phyloP scores from a whole-genome alignment of 352 stramenopile genomes.

The Pythium monospermum region DNA sequence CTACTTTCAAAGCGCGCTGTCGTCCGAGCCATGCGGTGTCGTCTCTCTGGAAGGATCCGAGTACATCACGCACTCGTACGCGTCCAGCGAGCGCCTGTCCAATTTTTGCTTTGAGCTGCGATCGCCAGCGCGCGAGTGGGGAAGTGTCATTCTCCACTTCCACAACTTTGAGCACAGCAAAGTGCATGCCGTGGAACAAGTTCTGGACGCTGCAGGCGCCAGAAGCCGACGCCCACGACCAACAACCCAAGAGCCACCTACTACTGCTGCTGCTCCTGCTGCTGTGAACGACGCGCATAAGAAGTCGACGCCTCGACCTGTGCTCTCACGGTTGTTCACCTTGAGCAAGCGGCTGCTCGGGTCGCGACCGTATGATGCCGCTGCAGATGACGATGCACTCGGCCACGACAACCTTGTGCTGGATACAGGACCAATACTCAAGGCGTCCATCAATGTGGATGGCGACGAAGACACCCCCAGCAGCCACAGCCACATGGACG shows the following conservation, averaged over 20 bases:
- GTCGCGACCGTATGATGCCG: not conserved
- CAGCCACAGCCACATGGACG: not conserved
- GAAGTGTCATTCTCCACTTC: slow-evolving; percentile 74
- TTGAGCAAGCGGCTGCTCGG: slow-evolving; percentile 6
- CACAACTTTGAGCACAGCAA: slow-evolving; percentile 45
- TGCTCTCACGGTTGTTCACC: slow-evolving; percentile 11
- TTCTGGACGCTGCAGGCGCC: slow-evolving; percentile 45
- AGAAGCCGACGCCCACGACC: slow-evolving; percentile 19
- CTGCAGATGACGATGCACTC: not conserved
- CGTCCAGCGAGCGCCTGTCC: slow-evolving; percentile 41
- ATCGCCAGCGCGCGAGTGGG: slow-evolving; percentile 54
- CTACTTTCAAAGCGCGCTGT: slow-evolving; percentile 61
- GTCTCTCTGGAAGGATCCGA: slow-evolving; percentile 57
- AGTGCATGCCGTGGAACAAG: slow-evolving; percentile 44
- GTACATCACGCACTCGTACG: slow-evolving; percentile 73
- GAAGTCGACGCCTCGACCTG: slow-evolving; percentile 3
- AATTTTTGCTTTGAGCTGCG: slow-evolving; percentile 77
- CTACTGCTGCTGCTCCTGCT: not conserved
- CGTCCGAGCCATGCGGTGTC: slow-evolving; percentile 53
- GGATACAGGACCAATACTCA: not conserved
- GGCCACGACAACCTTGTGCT: not conserved
- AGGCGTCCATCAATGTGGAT: not conserved
- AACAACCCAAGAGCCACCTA: not conserved
- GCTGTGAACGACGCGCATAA: slow-evolving; percentile 2
- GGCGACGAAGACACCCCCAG: not conserved